phyloP scores from a whole-genome alignment of 2,329 filamentous ascomycete species.

The Coleophoma cylindrospora region DNA sequence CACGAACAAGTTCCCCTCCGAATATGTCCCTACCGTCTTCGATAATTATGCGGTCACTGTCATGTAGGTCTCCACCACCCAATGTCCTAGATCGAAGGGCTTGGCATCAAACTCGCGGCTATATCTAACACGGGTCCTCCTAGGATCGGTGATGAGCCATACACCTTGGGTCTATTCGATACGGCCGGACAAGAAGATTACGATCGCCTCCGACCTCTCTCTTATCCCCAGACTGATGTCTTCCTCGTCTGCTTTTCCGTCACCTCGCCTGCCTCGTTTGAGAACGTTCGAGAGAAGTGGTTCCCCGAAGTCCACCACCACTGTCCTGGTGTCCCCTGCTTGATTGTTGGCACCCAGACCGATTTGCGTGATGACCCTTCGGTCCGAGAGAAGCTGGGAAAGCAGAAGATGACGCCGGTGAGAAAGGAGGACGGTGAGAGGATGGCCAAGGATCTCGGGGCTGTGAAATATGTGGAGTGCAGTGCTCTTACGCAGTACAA shows the following conservation, averaged over 20 bases:
- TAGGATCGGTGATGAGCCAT: slow-evolving; percentile 98
- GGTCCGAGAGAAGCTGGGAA: slow-evolving; percentile 85
- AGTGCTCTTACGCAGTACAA: slow-evolving; percentile 97
- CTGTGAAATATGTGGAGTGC: slow-evolving; percentile 98
- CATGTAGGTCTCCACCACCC: slow-evolving; percentile 65
- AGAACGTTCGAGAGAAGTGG: slow-evolving; percentile 99
- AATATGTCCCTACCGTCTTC: slow-evolving; percentile 99
- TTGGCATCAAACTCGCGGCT: neutral
- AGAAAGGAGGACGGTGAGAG: slow-evolving; percentile 87
- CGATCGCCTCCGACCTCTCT: slow-evolving; percentile 90
- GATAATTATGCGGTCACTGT: slow-evolving; percentile 99
- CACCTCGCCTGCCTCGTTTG: slow-evolving; percentile 94
- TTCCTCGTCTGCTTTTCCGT: slow-evolving; percentile 99
- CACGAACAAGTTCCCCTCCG: slow-evolving; percentile 98
- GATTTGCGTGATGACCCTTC: slow-evolving; percentile 87
- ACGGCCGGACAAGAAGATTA: slow-evolving; percentile 99
- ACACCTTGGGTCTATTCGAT: slow-evolving; percentile 95
- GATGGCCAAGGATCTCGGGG: slow-evolving; percentile 96
- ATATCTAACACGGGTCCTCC: slow-evolving; percentile 1
- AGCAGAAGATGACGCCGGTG: slow-evolving; percentile 95
- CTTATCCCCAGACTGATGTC: slow-evolving; percentile 97
- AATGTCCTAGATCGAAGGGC: no score
- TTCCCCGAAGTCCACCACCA: slow-evolving; percentile 98
- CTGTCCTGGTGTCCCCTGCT: slow-evolving; percentile 93
- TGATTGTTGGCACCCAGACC: slow-evolving; percentile 96